These are phyloP conservation scores for Pyrenula massariospora DNA, from an alignment of 495 filamentous ascomycete species.

Conservation along the genomic window DNA sequence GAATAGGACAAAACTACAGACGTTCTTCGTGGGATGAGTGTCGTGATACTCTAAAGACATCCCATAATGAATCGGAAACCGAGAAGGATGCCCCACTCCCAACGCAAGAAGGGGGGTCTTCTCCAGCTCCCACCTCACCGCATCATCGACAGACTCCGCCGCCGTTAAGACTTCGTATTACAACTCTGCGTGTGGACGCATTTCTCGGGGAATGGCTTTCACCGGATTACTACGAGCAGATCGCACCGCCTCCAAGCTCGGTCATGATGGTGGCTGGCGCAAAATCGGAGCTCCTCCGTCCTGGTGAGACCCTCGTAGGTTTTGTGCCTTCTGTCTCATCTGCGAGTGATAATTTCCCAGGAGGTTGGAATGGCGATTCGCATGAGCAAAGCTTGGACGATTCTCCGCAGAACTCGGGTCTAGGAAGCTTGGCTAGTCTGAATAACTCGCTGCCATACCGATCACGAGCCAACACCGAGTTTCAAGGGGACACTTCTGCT, in stretches of 20 bases:
- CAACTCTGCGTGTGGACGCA: constrained; percentile 64
- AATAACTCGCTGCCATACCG: constrained; percentile 8
- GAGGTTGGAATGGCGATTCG: constrained; percentile 38
- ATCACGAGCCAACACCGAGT: background rate
- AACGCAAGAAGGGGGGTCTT: constrained; percentile 1
- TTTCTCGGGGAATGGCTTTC: constrained; percentile 94
- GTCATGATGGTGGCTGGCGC: constrained; percentile 76
- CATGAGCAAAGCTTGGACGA: constrained; percentile 5
- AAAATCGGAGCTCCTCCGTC: constrained; percentile 70
- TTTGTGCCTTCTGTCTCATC: background rate
- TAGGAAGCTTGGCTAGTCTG: constrained; percentile 5
- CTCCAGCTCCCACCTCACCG: background rate
- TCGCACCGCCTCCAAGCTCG: constrained; percentile 78
- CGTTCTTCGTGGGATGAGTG: constrained; percentile 4
- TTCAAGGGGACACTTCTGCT: background rate
- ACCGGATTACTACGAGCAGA: constrained; percentile 82
- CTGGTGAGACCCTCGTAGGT: constrained; percentile 38
- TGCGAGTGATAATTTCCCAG: constrained; percentile 41
- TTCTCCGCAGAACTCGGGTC: background rate
- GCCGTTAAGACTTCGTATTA: background rate
- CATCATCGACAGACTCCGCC: background rate
- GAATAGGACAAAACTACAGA: constrained; percentile 56
- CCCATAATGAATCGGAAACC: constrained; percentile 6
- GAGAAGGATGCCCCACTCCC: constrained; percentile 12
- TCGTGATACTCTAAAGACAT: constrained; percentile 7